These are phyloP conservation scores for Colletotrichum costaricense DNA, from an alignment of 2,329 filamentous ascomycete genomes.

Conservation along the genomic window DNA sequence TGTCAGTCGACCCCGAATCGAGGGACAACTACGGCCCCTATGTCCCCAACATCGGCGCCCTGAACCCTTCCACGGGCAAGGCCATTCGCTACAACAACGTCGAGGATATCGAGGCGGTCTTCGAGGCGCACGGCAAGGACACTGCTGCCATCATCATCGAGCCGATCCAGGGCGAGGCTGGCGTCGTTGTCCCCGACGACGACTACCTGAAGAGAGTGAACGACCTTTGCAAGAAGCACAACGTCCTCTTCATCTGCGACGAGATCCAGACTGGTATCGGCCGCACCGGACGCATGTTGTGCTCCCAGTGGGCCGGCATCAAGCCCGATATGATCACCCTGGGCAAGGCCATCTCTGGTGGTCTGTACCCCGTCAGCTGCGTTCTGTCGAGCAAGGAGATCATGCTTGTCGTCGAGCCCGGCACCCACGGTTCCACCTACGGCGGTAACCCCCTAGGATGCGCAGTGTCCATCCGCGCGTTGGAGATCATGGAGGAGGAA, in stretches of 20 bases:
- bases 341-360: slow-evolving; percentile 97
- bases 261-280: slow-evolving; percentile 99
- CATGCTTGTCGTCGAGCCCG: slow-evolving; percentile 96
- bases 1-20: slow-evolving; percentile 95
- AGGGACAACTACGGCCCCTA: slow-evolving; percentile 98
- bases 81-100: slow-evolving; percentile 89
- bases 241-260: slow-evolving; percentile 95
- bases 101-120: slow-evolving; percentile 79
- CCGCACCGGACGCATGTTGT: slow-evolving; percentile 92
- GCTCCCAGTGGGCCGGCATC: slow-evolving; percentile 93
- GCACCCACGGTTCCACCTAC: slow-evolving; percentile 98
- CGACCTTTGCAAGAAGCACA: slow-evolving; percentile 92
- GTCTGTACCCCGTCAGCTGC: slow-evolving; percentile 98
- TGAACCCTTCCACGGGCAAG: slow-evolving; percentile 78
- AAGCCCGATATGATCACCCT: slow-evolving; percentile 95
- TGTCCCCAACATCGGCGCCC: slow-evolving; percentile 86
- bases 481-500: slow-evolving; percentile 95
- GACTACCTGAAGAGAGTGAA: slow-evolving; percentile 86
- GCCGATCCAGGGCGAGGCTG: slow-evolving; percentile 97
- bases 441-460: slow-evolving; percentile 96
- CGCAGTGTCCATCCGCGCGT: slow-evolving; percentile 92
- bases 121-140: slow-evolving; percentile 84
- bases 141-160: slow-evolving; percentile 95
- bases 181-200: slow-evolving; percentile 93
- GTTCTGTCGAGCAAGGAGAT: slow-evolving; percentile 89